Conservation (phyloP, 129 eudicot genomes). For the Heracleum sosnowskyi region DNA sequence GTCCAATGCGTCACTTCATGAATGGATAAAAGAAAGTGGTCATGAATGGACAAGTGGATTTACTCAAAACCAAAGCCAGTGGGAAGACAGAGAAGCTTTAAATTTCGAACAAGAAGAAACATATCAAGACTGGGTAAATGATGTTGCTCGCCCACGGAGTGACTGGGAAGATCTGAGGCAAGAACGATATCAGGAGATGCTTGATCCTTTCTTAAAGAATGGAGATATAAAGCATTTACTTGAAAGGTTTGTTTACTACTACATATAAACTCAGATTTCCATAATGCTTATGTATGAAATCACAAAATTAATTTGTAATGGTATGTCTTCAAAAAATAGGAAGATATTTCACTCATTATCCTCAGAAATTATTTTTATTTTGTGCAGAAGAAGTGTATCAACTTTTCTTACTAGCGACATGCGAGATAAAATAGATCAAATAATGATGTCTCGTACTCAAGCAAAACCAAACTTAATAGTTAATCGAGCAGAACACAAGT, state of each 20-base stretch:
- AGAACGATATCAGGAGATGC: conserved; percentile 72
- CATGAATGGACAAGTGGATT: conserved; percentile 37
- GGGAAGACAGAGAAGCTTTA: conserved; percentile 41
- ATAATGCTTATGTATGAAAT: not conserved
- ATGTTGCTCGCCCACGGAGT: conserved; percentile 66
- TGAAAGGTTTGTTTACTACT: conserved; percentile 37
- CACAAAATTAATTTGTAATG: not conserved
- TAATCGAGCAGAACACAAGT: conserved; percentile 8
- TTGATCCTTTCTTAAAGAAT: conserved; percentile 40
- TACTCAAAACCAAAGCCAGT: conserved; percentile 38
- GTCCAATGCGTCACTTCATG: conserved; percentile 10
- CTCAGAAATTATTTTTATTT: not conserved
- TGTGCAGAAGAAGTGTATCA: conserved; percentile 60
- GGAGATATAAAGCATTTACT: conserved; percentile 57
- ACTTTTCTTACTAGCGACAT: conserved; percentile 50
- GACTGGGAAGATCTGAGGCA: conserved; percentile 76
- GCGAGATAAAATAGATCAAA: conserved; percentile 43
- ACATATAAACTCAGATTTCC: not conserved
- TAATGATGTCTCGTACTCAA: conserved; percentile 46
- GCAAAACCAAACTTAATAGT: conserved; percentile 5
- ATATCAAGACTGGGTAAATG: conserved; percentile 52
- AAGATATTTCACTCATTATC: not conserved
- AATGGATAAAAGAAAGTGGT: conserved; percentile 15
- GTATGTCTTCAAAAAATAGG: not conserved
- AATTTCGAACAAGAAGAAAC: conserved; percentile 23